phyloP scores from a whole-genome alignment of 192 early-diverging fungal species.

The Kappamyces sp. region DNA sequence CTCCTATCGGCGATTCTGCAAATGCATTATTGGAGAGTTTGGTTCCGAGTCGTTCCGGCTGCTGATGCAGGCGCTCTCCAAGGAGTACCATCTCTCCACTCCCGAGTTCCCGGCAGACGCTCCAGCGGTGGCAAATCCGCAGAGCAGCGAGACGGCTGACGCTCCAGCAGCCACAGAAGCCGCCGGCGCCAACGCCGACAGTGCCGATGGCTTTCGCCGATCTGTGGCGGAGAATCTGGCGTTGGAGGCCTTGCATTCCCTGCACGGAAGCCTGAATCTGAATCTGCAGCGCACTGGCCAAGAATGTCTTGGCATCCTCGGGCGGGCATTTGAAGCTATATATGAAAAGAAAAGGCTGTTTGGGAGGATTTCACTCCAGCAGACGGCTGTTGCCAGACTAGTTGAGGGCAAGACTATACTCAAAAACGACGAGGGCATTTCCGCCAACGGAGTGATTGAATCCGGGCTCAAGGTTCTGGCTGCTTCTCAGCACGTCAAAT shows the following conservation, averaged over 20 bases:
- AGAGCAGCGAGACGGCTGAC: too few species aligned
- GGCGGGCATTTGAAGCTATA: slow-evolving; percentile 19
- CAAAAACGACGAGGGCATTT: slow-evolving; percentile 6
- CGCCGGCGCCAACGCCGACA: not conserved
- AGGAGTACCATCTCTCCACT: too few species aligned
- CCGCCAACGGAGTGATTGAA: slow-evolving; percentile 9
- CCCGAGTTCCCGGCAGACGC: too few species aligned
- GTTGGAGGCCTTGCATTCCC: slow-evolving; percentile 11
- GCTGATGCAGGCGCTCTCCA: slow-evolving; percentile 24
- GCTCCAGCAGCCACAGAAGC: too few species aligned
- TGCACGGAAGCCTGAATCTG: slow-evolving; percentile 15
- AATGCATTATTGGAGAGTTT: slow-evolving; percentile 19
- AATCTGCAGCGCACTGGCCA: slow-evolving; percentile 19
- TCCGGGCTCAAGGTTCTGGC: not conserved
- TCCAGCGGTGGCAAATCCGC: too few species aligned
- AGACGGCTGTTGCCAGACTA: slow-evolving; percentile 21
- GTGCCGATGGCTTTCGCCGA: too few species aligned
- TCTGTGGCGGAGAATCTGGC: slow-evolving; percentile 22
- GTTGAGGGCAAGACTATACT: slow-evolving; percentile 19
- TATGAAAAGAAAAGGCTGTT: slow-evolving; percentile 23
- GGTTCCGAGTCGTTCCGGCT: slow-evolving; percentile 3
- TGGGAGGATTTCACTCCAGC: slow-evolving; percentile 20
- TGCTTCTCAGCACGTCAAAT: not conserved
- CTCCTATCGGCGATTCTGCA: slow-evolving; percentile 16
- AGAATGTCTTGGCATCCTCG: slow-evolving; percentile 18